A percentile compares a stretch with the other conserved stretches of the same genome.
These are phyloP conservation scores for Candida tetrigidarum DNA, from an alignment of 1,139 yeast genomes.

Conservation along the genomic window DNA sequence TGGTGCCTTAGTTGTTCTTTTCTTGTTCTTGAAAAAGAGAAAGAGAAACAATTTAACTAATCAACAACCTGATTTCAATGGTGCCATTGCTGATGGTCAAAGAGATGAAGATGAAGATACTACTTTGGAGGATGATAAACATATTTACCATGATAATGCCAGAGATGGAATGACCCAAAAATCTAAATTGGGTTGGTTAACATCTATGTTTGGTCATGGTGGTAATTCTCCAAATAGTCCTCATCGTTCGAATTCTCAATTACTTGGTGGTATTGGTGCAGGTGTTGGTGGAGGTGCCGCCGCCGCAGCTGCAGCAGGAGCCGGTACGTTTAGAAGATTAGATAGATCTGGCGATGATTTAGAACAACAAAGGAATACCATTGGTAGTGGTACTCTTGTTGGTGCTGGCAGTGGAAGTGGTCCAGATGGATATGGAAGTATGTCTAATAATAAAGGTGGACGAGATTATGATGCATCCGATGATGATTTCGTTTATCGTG, in stretches of 20 bases:
- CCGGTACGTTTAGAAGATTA: constrained; percentile 12
- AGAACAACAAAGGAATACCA: constrained; percentile 15
- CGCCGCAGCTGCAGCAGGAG: constrained; percentile 16
- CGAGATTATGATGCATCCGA: constrained; percentile 21
- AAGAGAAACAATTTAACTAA: constrained; percentile 36
- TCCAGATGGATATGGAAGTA: constrained; percentile 17
- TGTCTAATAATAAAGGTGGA: constrained; percentile 12
- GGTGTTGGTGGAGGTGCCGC: constrained; percentile 16
- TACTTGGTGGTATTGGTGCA: constrained; percentile 16
- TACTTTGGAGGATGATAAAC: constrained; percentile 19
- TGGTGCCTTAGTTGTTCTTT: constrained; percentile 41
- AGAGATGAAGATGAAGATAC: constrained; percentile 14
- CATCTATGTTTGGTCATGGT: constrained; percentile 11
- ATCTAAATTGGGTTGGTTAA: constrained; percentile 16
- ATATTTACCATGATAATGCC: constrained; percentile 18
- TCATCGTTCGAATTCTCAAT: constrained; percentile 3
- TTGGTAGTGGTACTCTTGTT: neutral
- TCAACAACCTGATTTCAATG: constrained; percentile 51
- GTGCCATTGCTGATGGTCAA: constrained; percentile 14
- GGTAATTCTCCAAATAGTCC: neutral
- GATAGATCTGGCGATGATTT: constrained; percentile 14
- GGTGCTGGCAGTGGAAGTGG: too few species aligned
- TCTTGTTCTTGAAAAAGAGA: constrained; percentile 40
- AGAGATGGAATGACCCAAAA: constrained; percentile 12
- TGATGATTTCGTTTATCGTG: constrained; percentile 48